A percentile compares a stretch with the other conserved stretches of the same genome.
These are phyloP conservation scores for Wickerhamiella shivajii DNA, from an alignment of 805 yeast genomes.

Conservation along the genomic window DNA sequence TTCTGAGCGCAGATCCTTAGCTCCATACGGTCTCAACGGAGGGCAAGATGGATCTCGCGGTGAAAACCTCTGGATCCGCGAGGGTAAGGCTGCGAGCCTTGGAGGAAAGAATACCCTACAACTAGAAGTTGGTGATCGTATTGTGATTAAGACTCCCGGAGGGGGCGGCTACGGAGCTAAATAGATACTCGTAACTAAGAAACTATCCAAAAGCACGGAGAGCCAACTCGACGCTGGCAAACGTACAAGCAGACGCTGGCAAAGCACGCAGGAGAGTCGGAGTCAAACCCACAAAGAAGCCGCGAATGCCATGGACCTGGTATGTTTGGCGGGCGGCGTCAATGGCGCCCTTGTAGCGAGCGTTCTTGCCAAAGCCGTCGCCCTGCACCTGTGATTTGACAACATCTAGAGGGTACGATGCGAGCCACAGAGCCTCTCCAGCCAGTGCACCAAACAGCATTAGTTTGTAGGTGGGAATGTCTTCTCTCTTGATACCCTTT, in stretches of 20 bases:
- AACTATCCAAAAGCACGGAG: conserved; percentile 31
- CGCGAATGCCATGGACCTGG: conserved; percentile 30
- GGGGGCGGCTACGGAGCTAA: conserved; percentile 64
- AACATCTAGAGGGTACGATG: conserved; percentile 53
- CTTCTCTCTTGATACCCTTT: conserved; percentile 25
- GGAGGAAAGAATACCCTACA: conserved; percentile 61
- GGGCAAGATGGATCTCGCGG: conserved; percentile 72
- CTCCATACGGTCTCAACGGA: conserved; percentile 79
- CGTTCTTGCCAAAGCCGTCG: conserved; percentile 27
- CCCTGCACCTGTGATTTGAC: conserved; percentile 46
- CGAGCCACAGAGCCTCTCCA: conserved; percentile 60
- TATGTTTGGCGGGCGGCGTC: conserved; percentile 34
- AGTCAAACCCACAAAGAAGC: conserved; percentile 41
- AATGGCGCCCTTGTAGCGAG: conserved; percentile 28
- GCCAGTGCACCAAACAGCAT: conserved; percentile 47
- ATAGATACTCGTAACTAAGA: too few species aligned
- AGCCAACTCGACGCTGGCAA: conserved; percentile 61
- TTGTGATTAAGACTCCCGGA: conserved; percentile 64
- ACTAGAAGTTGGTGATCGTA: conserved; percentile 46
- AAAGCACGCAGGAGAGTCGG: conserved; percentile 45
- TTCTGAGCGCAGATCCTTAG: conserved; percentile 70
- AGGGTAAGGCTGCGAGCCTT: conserved; percentile 27
- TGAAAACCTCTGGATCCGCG: conserved; percentile 31
- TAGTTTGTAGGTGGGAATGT: conserved; percentile 41
- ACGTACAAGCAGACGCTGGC: conserved; percentile 66